phyloP scores from a whole-genome alignment of 108 stramenopile genomes.

The Skeletonema grethae region DNA sequence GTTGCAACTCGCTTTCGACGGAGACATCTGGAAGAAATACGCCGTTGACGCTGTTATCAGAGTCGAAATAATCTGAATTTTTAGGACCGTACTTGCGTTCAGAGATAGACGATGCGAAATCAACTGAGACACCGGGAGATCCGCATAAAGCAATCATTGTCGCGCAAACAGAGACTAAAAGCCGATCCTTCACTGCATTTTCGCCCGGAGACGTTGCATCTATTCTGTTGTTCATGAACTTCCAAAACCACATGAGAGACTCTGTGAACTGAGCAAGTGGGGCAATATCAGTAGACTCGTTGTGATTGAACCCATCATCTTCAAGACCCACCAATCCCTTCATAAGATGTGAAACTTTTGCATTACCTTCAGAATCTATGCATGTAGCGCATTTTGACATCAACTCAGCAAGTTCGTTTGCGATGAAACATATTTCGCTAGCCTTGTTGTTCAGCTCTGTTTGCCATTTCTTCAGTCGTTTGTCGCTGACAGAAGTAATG shows the following conservation, averaged over 20 bases:
- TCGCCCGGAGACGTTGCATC: conserved; percentile 31
- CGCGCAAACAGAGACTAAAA: conserved; percentile 60
- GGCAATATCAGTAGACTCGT: neutral
- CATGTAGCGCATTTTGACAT: conserved; percentile 54
- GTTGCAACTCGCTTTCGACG: conserved; percentile 9
- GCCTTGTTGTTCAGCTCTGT: conserved; percentile 46
- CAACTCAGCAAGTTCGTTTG: conserved; percentile 54
- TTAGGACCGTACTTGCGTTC: conserved; percentile 1
- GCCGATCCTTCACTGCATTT: conserved; percentile 28
- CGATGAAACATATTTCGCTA: conserved; percentile 44
- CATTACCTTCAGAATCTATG: conserved; percentile 33
- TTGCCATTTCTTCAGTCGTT: conserved; percentile 47
- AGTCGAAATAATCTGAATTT: conserved; percentile 71
- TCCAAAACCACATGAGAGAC: conserved; percentile 66
- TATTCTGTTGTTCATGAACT: conserved; percentile 34
- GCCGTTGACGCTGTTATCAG: conserved; percentile 72
- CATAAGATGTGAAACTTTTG: conserved; percentile 40
- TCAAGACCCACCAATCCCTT: conserved; percentile 13
- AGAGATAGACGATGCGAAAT: neutral
- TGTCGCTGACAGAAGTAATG: conserved; percentile 34
- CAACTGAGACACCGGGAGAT: conserved; percentile 41
- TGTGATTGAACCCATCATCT: neutral
- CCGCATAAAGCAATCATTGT: conserved; percentile 70
- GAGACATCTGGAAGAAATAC: conserved; percentile 40
- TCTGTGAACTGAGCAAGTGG: conserved; percentile 40